Base-by-base conservation (phyloP, 129 eudicot genomes). In the Pseudognaphalium luteoalbum region DNA sequence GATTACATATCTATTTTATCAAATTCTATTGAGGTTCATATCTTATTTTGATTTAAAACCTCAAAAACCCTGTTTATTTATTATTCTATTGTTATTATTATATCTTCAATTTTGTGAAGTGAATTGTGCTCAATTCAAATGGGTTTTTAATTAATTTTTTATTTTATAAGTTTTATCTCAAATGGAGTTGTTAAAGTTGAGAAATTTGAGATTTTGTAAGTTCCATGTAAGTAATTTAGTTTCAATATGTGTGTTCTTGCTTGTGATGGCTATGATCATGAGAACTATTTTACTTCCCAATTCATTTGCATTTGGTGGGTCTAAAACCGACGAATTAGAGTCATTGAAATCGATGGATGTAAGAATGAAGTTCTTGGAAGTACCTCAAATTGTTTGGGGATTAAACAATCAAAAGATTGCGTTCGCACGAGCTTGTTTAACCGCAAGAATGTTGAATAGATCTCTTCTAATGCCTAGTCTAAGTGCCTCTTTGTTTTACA, bases 301-400 rank as follows among this genome's bases (percentile, higher is more conserved):
- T 8, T 85, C 79, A 10, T 81, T 78, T 54, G 77, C 75, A 19
- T 65, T 75, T 66, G 64, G 77, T 75, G 74, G 34, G 47, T 67
- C 78, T 10, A 78, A 41, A 56, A 82, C 50, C 82, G 17, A 72
- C 42, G 78, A 62, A n/a, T 51, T 76, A 44, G 79, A 71, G 10
- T 20, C 32, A 2, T 15, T 33, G 39, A 61, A 73, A 68, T 12
- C 60, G 6, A 68, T 66, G 14, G 47, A 71, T 66, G 69, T 34
- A 28, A 84, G 83, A 17, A 34, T 39, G 51, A 87, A 83, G 84
- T 91, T 87, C 65, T 57, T 94, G 73, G 94, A 94, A 78, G 97
- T 89, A 28, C 99, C 99, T 61, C 99, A 94, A 65, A 94, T 94
- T 60, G 85, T 94, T 2, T 94, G 99, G 99, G 99, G 99, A 28